Percentiles rank a stretch among this genome's conserved stretches.
Evolutionary conservation across 2,329 filamentous ascomycete genomes (phyloP).

Genomic region (Pestalotiopsis sp.): DNA sequence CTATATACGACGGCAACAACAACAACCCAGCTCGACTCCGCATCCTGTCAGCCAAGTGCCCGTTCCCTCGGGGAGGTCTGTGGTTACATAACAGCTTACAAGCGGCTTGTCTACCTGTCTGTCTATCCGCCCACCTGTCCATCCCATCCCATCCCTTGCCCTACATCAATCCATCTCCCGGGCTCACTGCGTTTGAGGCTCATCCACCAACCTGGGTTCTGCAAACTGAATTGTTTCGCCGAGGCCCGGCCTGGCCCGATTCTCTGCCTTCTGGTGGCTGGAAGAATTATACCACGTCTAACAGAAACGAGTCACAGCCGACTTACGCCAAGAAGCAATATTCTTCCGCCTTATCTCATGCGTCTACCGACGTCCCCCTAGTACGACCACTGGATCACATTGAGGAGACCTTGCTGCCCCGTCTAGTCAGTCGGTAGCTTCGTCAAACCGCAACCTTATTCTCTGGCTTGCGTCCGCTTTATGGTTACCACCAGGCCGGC

Average conservation of each 20-base stretch:
- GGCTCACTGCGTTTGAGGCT: conserved; percentile 15
- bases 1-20: not conserved
- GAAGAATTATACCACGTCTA: conserved; percentile 31
- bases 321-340: conserved; percentile 16
- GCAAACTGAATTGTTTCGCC: conserved; percentile 17
- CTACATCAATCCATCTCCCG: not conserved
- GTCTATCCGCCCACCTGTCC: too few species aligned
- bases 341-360: conserved; percentile 19
- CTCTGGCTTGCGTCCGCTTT: not conserved
- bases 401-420: not conserved
- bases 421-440: not conserved
- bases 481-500: not conserved
- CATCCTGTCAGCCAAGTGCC: not conserved
- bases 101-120: not conserved
- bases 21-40: not conserved
- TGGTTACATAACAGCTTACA: conserved; percentile 8
- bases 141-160: not conserved
- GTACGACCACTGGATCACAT: not conserved
- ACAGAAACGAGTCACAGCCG: conserved; percentile 19
- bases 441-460: conserved; percentile 11
- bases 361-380: not conserved
- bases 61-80: not conserved
- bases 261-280: conserved; percentile 31
- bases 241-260: conserved; percentile 22
- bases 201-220: conserved; percentile 9